Base-by-base conservation (phyloP, 2,329 filamentous ascomycete species). In the Westerdykella aurantiaca region DNA sequence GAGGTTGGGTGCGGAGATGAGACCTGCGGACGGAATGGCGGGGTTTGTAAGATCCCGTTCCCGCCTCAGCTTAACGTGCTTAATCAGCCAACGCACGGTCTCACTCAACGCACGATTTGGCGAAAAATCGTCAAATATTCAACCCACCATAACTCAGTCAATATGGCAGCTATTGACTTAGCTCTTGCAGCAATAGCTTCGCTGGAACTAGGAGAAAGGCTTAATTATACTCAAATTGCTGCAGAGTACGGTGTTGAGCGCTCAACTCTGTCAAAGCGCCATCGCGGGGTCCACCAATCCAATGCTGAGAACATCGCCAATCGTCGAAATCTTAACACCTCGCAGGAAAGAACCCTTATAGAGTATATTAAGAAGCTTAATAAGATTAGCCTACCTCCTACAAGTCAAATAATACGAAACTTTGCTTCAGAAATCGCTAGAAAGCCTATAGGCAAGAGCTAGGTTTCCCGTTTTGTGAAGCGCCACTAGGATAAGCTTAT, bases 301-400 rank as follows among this genome's bases (percentile, higher is more conserved):
- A 12, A 25, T 25, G 34, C 31, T 21, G 16, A 37, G 16, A 37
- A 31, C 17, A 12, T 17, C 11, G 31, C 14, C 12, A 41, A 45
- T 33, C 16, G 31, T 52, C 22, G 34, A 39, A n/a, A 41, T 18
- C 33, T 43, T 13, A 43, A 39, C 34, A 25, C 22, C 18, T 13
- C 10, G 31, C 38, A 51, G 31, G 48, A 55, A 35, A 21, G n/a
- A 14, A 39, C 47, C 43, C 52, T 58, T 50, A 33, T 53, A 41
- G 17, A 42, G 12, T 53, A 57, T 37, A 56, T 58, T 21, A 40
- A 53, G 13, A 31, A 31, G 17, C 44, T 56, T 38, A 45, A 31
- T 23, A 39, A 43, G 16, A 25, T 37, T 39, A 31, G 43, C 16
- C 35, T 57, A 16, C 50, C 45, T 40, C 52, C 46, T 48, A 52